phyloP scores from a whole-genome alignment of 2,329 filamentous ascomycete genomes.

The Zarea fungicola region DNA sequence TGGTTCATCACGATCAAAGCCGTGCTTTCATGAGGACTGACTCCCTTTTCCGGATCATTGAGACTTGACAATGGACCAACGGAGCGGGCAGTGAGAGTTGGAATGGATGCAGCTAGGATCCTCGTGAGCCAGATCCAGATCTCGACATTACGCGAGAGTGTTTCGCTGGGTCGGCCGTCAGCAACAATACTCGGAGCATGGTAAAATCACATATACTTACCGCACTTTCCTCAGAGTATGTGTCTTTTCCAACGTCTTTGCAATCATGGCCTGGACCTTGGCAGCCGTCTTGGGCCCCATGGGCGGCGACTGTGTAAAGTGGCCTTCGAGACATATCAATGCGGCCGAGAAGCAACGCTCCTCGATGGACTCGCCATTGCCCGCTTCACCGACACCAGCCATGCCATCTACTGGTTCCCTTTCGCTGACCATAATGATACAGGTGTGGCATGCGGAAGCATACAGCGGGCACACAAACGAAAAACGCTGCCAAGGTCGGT shows the following conservation, averaged over 20 bases:
- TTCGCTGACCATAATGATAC: neutral
- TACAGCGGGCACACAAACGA: neutral
- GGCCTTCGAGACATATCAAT: conserved; percentile 56
- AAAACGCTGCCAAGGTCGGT: neutral
- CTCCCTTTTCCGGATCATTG: conserved; percentile 49
- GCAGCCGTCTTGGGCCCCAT: conserved; percentile 53
- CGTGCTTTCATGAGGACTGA: conserved; percentile 58
- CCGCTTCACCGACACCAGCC: conserved; percentile 17
- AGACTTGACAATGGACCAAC: conserved; percentile 50
- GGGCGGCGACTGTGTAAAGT: conserved; percentile 51
- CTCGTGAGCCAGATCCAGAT: conserved; percentile 62
- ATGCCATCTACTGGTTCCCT: conserved; percentile 10
- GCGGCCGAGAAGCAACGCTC: conserved; percentile 58
- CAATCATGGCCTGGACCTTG: conserved; percentile 52
- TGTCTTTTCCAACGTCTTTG: conserved; percentile 59
- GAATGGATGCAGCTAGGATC: conserved; percentile 57
- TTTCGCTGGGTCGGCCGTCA: conserved; percentile 40
- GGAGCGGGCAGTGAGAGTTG: conserved; percentile 54
- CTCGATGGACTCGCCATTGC: conserved; percentile 48
- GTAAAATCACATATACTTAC: conserved; percentile 31
- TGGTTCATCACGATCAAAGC: conserved; percentile 60
- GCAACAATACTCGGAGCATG: too few species aligned
- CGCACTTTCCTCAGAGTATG: conserved; percentile 56
- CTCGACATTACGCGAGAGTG: conserved; percentile 56
- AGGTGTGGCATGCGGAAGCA: neutral